phyloP scores from a whole-genome alignment of 805 yeast genomes.

The Zygotorulaspora danielsina region DNA sequence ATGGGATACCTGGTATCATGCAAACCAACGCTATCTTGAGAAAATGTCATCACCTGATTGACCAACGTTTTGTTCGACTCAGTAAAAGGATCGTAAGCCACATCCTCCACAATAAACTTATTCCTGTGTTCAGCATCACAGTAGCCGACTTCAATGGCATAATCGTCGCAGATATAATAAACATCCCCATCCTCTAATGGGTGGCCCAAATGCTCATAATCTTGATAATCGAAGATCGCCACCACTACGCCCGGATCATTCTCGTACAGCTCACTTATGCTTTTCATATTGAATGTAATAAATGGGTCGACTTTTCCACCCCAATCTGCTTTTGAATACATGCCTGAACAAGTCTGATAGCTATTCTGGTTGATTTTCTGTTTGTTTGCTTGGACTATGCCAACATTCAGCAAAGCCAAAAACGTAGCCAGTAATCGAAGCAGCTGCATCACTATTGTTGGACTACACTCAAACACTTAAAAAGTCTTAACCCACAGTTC shows the following conservation, averaged over 20 bases:
- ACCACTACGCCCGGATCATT: slow-evolving; percentile 51
- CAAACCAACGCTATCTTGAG: slow-evolving; percentile 53
- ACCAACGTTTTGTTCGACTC: slow-evolving; percentile 50
- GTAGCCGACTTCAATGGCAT: slow-evolving; percentile 50
- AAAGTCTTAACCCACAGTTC: no score
- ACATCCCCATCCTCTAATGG: slow-evolving; percentile 40
- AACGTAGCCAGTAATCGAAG: slow-evolving; percentile 4
- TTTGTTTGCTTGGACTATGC: slow-evolving; percentile 34
- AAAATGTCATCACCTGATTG: slow-evolving; percentile 54
- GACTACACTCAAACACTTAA: no score
- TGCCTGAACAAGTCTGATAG: slow-evolving; percentile 80
- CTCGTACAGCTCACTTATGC: slow-evolving; percentile 29
- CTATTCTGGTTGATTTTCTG: slow-evolving; percentile 47
- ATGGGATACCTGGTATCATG: slow-evolving; percentile 62
- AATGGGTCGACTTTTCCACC: slow-evolving; percentile 70
- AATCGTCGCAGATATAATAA: slow-evolving; percentile 72
- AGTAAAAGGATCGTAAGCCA: slow-evolving; percentile 40
- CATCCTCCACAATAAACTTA: slow-evolving; percentile 53
- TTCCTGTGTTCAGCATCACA: slow-evolving; percentile 58
- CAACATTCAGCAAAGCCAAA: slow-evolving; percentile 8
- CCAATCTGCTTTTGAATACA: slow-evolving; percentile 84
- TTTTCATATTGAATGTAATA: slow-evolving; percentile 46
- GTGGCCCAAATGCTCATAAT: slow-evolving; percentile 64
- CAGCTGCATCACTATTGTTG: slow-evolving; percentile 8
- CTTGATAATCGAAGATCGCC: slow-evolving; percentile 80